Percentiles rank a stretch among this genome's conserved stretches.
These are phyloP conservation scores for Artemisia argyi DNA, from an alignment of 129 eudicot species.

Conservation along the genomic window DNA sequence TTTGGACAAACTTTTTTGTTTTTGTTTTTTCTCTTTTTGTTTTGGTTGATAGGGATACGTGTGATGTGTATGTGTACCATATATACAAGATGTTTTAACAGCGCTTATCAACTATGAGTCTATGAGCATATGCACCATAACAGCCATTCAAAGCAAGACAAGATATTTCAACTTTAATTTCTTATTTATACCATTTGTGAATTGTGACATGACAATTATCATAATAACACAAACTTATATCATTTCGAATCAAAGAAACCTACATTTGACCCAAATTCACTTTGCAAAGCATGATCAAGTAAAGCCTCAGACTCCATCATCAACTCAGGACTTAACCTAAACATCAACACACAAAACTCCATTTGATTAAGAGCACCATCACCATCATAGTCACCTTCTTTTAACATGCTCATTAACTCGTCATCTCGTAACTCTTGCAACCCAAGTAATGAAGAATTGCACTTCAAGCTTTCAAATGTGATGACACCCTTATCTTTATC, in stretches of 20 bases:
- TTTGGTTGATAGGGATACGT: too few species aligned
- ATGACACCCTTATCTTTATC: slow-evolving; percentile 52
- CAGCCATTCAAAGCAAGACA: neutral
- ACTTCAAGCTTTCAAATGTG: slow-evolving; percentile 63
- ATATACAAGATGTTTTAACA: neutral
- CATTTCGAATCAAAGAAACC: slow-evolving; percentile 14
- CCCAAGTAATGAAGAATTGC: slow-evolving; percentile 47
- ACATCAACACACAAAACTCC: slow-evolving; percentile 79
- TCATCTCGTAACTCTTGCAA: slow-evolving; percentile 54
- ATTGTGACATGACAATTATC: neutral
- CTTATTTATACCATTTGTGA: neutral
- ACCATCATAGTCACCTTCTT: slow-evolving; percentile 61
- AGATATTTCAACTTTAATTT: neutral
- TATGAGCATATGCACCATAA: neutral
- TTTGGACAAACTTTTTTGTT: too few species aligned
- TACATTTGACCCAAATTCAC: slow-evolving; percentile 22
- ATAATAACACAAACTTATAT: neutral
- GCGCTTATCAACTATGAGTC: neutral
- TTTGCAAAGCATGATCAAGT: slow-evolving; percentile 56
- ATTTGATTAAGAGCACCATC: slow-evolving; percentile 50
- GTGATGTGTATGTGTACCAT: too few species aligned
- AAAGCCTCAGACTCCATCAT: slow-evolving; percentile 47
- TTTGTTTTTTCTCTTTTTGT: too few species aligned
- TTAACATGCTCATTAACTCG: slow-evolving; percentile 47
- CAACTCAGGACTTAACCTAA: slow-evolving; percentile 57